Conservation (phyloP, 352 stramenopile species). For the Phytophthora multivora region DNA sequence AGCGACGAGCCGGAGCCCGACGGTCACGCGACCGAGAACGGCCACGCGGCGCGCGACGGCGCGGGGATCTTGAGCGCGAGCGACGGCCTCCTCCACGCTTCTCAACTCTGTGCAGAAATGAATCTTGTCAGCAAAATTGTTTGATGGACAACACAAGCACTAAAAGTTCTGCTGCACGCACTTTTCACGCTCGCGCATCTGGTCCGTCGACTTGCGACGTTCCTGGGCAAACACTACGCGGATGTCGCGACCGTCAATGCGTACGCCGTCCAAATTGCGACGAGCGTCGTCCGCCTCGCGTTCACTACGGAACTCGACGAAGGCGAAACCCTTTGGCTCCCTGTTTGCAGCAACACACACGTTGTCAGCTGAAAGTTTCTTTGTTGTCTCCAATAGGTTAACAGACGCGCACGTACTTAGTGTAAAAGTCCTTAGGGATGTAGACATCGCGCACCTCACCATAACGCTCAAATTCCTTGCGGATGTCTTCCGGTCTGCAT, state of each 20-base stretch:
- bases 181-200: slow-evolving; percentile 93
- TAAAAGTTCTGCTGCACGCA: slow-evolving; percentile 16
- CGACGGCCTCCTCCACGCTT: slow-evolving; percentile 33
- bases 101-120: slow-evolving; percentile 27
- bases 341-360: slow-evolving; percentile 34
- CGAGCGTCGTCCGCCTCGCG: slow-evolving; percentile 91
- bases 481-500: slow-evolving; percentile 87
- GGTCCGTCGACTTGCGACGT: slow-evolving; percentile 93
- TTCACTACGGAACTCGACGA: slow-evolving; percentile 95
- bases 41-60: slow-evolving; percentile 29
- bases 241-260: slow-evolving; percentile 93
- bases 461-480: slow-evolving; percentile 93
- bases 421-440: slow-evolving; percentile 95
- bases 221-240: slow-evolving; percentile 97
- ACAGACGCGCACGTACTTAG: slow-evolving; percentile 55
- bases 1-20: slow-evolving; percentile 42
- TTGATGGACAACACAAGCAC: not conserved
- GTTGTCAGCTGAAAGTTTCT: slow-evolving; percentile 2
- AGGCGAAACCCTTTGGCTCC: slow-evolving; percentile 95
- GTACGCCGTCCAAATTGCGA: slow-evolving; percentile 90
- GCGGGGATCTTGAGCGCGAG: slow-evolving; percentile 44
- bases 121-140: not conserved
- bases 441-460: slow-evolving; percentile 96
- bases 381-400: not conserved
- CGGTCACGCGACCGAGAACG: slow-evolving; percentile 63